Conservation (phyloP, 2,329 filamentous ascomycete species). For the Aspergillus hiratsukae region DNA sequence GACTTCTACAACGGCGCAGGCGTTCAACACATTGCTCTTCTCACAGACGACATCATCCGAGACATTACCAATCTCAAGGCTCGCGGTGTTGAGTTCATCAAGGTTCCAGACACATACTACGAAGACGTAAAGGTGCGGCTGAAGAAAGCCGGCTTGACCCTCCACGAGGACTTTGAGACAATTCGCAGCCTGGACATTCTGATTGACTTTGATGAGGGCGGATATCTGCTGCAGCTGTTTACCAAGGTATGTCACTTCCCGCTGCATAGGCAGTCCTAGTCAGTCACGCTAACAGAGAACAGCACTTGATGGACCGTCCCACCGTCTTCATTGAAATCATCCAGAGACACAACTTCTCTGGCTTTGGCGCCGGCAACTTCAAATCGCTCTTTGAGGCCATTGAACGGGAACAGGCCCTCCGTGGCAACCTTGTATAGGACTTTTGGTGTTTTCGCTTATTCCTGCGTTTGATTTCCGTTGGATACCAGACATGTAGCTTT, state of each 20-base stretch:
- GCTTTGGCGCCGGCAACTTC: constrained; percentile 94
- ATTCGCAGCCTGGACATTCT: constrained; percentile 77
- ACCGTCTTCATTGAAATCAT: constrained; percentile 98
- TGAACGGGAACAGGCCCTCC: constrained; percentile 81
- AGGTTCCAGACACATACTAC: constrained; percentile 84
- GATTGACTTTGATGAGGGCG: constrained; percentile 91
- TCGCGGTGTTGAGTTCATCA: constrained; percentile 90
- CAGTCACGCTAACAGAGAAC: constrained; percentile 1
- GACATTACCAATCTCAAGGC: constrained; percentile 73
- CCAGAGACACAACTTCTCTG: constrained; percentile 82
- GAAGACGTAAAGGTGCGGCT: constrained; percentile 68
- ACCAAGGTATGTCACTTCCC: constrained; percentile 51
- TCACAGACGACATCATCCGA: constrained; percentile 72
- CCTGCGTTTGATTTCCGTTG: background rate
- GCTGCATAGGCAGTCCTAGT: background rate
- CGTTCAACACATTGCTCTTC: constrained; percentile 89
- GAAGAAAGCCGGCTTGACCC: constrained; percentile 54
- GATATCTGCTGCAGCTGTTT: constrained; percentile 73
- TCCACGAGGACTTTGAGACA: constrained; percentile 76
- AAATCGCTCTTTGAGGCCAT: constrained; percentile 94
- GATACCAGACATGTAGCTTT: background rate
- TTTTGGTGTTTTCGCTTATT: background rate
- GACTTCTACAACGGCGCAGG: constrained; percentile 85
- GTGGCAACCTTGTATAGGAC: constrained; percentile 64
- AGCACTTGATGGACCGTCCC: constrained; percentile 85